Evolutionary conservation across 2,329 filamentous ascomycete species (phyloP), one percentile per base, ranked within the genome.

Genomic region (Aspergillus sp.): DNA sequence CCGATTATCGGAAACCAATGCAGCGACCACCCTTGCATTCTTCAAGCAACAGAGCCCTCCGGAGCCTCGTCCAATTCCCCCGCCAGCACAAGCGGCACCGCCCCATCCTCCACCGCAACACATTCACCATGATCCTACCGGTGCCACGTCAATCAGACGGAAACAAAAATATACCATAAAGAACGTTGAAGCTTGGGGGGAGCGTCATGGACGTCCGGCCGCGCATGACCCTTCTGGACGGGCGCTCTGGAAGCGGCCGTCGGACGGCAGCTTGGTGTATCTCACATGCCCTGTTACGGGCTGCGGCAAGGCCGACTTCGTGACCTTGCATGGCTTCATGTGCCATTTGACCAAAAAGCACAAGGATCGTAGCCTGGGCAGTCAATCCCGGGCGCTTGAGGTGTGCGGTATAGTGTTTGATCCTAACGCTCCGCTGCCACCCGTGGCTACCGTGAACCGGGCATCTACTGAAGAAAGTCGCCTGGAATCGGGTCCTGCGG

Each of bases 111-210:
- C 64, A 15, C 66, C 64, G 41, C 68, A 68, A 48, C 68, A 66
- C 54, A 62, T 68, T 27, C 66, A 68, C 47, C 73, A 71, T 49
- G 71, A 75, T 38, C 64, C 66, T 23, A 60, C 64, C 23, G 69
- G 68, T 21, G 66, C 66, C 44, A 63, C 64, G 25, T 70, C 73
- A 2, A 71, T 77, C 60, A 68, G 75, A 13, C 73, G 73, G 39
- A 77, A 77, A 61, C 75, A 77, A 64, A 77, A 77, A 61, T 77
- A 77, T 60, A 77, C 75, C 5, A 77, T 77, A 62, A 77, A 77
- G 59, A 77, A 77, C 39, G 74, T 75, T 25, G 75, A 77, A 62
- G 75, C 74, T 7, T 77, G 75, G 74, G 75, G 75, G 30, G 75
- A 77, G 56, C 75, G 75, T 15, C 75, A 77, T 58, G 75, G 75